Base-by-base conservation (phyloP, 441 rosid species). In the Adansonia madagascariensis region DNA sequence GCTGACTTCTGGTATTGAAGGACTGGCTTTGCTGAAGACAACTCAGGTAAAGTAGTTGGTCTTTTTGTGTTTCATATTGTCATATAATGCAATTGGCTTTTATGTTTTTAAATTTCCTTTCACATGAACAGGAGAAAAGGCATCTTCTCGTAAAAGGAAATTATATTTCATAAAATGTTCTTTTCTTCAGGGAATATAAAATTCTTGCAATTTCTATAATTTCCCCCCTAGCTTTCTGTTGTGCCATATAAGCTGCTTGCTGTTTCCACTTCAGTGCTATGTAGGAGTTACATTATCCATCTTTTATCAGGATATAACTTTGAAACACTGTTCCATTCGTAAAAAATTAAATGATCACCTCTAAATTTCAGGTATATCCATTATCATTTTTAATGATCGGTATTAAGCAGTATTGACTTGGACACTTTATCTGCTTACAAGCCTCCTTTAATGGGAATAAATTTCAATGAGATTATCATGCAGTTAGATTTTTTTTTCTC, bases 1-100 rank as follows among this genome's bases (percentile, higher is more conserved):
- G 77, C 81, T 95, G 85, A 88, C 74, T 43, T 95, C 99, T 47
- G 93, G 96, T 52, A 74, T 93, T 79, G 87, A 86, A 74, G 98
- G 94, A 64, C 70, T 95, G 80, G 77, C 98, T 35, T 85, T 95
- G 82, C 85, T 95, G 63, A 95, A 95, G 87, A 95, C 99, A 75
- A 95, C 98, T 69, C 86, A 84, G 94, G 99, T 92, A 85, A 78
- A 72, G 52, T 66, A 71, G 57, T 75, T 12, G 66, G 67, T 59
- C 35, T 22, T 47, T 75, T 18, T 55, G 44, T 70, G 31, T 62
- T 59, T 22, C 55, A 22, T 55, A 6, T 31, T 62, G 53, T 22
- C 55, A 22, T 55, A 6, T n/a, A 6, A n/a, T 10, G 9, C 15
- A 35, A 9, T 53, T 22, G 17, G 41, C 49, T 57, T 31, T 14